Evolutionary conservation across 176 grass and related monocot species (phyloP), one percentile per base, ranked within the genome.

Genomic region (Aegilops longissima): DNA sequence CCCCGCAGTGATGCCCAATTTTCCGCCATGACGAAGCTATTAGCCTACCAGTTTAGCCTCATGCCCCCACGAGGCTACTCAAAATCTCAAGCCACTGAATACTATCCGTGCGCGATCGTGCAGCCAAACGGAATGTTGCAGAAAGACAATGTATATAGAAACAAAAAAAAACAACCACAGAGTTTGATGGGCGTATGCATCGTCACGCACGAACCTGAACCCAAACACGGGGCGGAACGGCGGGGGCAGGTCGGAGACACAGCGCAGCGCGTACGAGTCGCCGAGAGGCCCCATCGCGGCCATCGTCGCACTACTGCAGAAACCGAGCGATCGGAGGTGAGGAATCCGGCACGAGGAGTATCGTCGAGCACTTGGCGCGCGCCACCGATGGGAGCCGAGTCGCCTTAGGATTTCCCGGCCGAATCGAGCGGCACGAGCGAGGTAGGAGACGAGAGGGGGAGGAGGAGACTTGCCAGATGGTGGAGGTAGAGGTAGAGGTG

Each of bases 261-360:
- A 94, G 33, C 85, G 91, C 70, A 93, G 82, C 25, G 93, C 77
- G 81, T 98, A 92, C 12, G 90, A 75, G 45, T 98, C 93, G 21
- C 81, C 75, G 81, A 86, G 85, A 61, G 88, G 89, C 73, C 90
- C 88, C 93, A 90, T 96, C 77, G 69, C 47, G 34, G 44, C 62
- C 66, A 77, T 82, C 31, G 72, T 42, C 14, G 54, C 30, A 23
- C 45, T 65, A 73, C 83, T 86, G 86, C 82, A 82, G 35, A 76
- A 62, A 42, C 63, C 30, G 42, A 72, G 65, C 79, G 42, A 58
- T 58, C 56, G 24, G 56, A 63, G 42, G 42, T 17, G 39, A 78
- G 64, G 5, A 59, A 20, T 5, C 47, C 83, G 1, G 8, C 6
- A 5, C 14, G 65, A 73, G 72, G 84, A 67, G 13, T 84, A 80